Percentiles rank a stretch among this genome's conserved stretches.
These are phyloP conservation scores for Oryza coarctata DNA, from an alignment of 176 grass and related monocot genomes.

Conservation along the genomic window DNA sequence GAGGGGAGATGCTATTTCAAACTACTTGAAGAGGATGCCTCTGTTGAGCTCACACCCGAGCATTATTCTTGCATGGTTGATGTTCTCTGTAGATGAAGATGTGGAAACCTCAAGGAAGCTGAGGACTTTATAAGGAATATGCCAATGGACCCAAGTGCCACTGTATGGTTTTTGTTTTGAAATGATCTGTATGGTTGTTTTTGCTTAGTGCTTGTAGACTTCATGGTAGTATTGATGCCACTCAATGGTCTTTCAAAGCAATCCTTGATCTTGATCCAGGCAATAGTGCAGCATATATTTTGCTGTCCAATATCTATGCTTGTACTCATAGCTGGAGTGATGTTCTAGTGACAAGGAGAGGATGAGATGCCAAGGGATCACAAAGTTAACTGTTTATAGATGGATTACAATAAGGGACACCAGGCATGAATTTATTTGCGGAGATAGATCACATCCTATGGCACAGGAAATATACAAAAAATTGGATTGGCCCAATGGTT, in stretches of 20 bases:
- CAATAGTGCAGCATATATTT: slow-evolving; percentile 47
- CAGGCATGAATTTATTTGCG: slow-evolving; percentile 55
- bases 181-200: slow-evolving; percentile 51
- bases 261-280: slow-evolving; percentile 41
- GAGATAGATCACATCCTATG: slow-evolving; percentile 51
- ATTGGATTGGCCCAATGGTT: slow-evolving; percentile 43
- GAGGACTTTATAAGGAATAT: slow-evolving; percentile 48
- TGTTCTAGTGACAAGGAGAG: slow-evolving; percentile 45
- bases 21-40: slow-evolving; percentile 40
- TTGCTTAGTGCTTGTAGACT: slow-evolving; percentile 49
- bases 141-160: slow-evolving; percentile 46
- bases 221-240: slow-evolving; percentile 45
- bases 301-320: slow-evolving; percentile 61
- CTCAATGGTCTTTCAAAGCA: slow-evolving; percentile 40
- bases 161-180: too few species aligned
- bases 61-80: slow-evolving; percentile 68
- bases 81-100: slow-evolving; percentile 66
- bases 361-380: slow-evolving; percentile 44
- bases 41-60: slow-evolving; percentile 42
- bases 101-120: slow-evolving; percentile 48
- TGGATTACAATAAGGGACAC: slow-evolving; percentile 50
- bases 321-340: slow-evolving; percentile 49
- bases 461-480: slow-evolving; percentile 47
- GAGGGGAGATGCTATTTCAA: slow-evolving; percentile 43
- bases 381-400: slow-evolving; percentile 49